phyloP scores from a whole-genome alignment of 352 stramenopile genomes.

The Phytophthora cactorum region DNA sequence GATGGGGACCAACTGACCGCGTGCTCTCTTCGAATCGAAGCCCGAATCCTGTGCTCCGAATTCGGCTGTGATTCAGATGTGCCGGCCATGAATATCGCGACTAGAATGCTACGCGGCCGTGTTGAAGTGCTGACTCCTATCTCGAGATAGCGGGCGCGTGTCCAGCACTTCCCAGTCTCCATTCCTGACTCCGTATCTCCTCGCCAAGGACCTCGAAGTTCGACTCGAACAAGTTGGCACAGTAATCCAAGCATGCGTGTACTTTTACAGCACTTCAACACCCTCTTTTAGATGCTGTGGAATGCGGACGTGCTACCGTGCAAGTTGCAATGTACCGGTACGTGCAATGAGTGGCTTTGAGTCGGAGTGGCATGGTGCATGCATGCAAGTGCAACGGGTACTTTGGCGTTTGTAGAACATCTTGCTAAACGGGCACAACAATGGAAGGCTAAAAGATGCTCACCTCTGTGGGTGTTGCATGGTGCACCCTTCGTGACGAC shows the following conservation, averaged over 20 bases:
- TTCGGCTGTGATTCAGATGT: conserved; percentile 20
- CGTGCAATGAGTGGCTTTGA: conserved; percentile 5
- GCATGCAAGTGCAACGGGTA: too few relatives aligned
- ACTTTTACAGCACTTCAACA: background rate
- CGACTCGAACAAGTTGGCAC: background rate
- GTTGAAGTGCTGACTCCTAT: conserved; percentile 22
- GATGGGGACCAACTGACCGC: conserved; percentile 19
- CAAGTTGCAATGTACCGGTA: background rate
- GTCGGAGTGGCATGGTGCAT: conserved; percentile 2
- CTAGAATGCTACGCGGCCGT: conserved; percentile 9
- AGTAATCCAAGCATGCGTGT: conserved; percentile 9
- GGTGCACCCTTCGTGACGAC: conserved; percentile 21
- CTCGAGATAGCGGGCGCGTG: conserved; percentile 26
- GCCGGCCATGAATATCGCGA: conserved; percentile 16
- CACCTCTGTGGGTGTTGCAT: conserved; percentile 5
- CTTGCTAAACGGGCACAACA: conserved; percentile 4
- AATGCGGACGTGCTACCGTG: conserved; percentile 4
- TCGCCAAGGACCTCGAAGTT: conserved; percentile 1
- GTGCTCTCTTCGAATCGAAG: conserved; percentile 20
- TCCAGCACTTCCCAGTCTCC: background rate
- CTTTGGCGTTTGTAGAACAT: background rate
- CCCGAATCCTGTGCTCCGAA: conserved; percentile 15
- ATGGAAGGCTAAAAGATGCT: conserved; percentile 15
- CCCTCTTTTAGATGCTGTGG: background rate
- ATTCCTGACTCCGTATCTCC: conserved; percentile 21